phyloP scores from a whole-genome alignment of 192 early-diverging fungal genomes.

The Diversispora eburnea region DNA sequence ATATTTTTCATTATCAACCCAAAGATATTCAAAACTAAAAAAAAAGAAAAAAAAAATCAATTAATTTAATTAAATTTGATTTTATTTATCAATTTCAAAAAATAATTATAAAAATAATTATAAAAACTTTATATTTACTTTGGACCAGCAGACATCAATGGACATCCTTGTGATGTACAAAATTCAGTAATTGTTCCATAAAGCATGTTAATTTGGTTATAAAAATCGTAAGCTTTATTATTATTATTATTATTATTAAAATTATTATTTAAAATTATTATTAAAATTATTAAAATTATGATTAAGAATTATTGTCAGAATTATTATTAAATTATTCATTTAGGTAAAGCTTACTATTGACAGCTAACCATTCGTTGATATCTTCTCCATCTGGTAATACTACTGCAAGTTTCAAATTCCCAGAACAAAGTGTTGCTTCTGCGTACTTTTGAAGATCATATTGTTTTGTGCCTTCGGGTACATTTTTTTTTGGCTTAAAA shows the following conservation, averaged over 20 bases:
- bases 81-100: no score
- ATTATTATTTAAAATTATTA: no score
- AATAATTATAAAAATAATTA: conserved; percentile 20
- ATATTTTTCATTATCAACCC: conserved; percentile 78
- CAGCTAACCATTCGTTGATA: conserved; percentile 89
- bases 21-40: conserved; percentile 74
- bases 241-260: background rate
- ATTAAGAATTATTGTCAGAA: no score
- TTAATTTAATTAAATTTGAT: no score
- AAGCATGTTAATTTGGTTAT: conserved; percentile 94
- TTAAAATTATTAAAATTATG: background rate
- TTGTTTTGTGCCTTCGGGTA: conserved; percentile 55
- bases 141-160: conserved; percentile 87
- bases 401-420: conserved; percentile 75
- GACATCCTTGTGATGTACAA: conserved; percentile 86
- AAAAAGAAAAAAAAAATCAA: background rate
- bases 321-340: background rate
- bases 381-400: conserved; percentile 85
- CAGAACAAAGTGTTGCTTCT: conserved; percentile 70
- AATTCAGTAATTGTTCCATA: conserved; percentile 82
- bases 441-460: conserved; percentile 61
- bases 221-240: conserved; percentile 79
- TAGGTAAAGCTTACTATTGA: conserved; percentile 55
- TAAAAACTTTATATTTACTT: conserved; percentile 35
- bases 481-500: conserved; percentile 54